Evolutionary conservation across 169 alveolate genomes (phyloP), one percentile per base, ranked within the genome.

Genomic region (Cryptosporidium muris): DNA sequence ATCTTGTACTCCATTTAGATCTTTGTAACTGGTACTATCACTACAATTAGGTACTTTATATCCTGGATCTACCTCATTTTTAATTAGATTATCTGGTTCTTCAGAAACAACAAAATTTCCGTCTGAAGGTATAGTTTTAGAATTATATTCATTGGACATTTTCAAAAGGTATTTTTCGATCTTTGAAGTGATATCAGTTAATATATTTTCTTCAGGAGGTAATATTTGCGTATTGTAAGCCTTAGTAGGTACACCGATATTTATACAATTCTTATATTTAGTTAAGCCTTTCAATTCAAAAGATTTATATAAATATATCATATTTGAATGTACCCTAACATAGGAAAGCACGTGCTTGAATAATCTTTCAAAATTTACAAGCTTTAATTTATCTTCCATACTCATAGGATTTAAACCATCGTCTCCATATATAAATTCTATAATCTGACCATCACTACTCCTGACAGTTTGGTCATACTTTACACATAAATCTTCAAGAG

Each of bases 391-490:
- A 40, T 92, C 94, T 81, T 94, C 97, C 93, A 93, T 93, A 85
- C 80, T 85, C 88, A 92, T 91, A 1, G 93, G 98, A 88, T 96
- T 97, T 80, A 97, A 80, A 6, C 99, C 99, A 88, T 98, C 99
- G 88, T 96, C 99, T 47, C 99, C 99, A 88, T 97, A 98, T 14
- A 95, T 89, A 89, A 98, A 98, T 89, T 98, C 98, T 6, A 97
- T 96, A 16, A 98, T 95, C 65, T 96, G 98, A 63, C 98, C 98
- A 66, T 92, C 96, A 68, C 98, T 91, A 4, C 99, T 93, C 49
- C 99, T 93, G 1, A 98, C 99, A 34, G 99, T 94, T 64, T 92
- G 90, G 91, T 98, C 99, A 82, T 98, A 97, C 80, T 96, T 94
- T 43, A 97, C 92, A 4, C 98, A 90, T 47, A 98, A 88, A 82